phyloP scores from a whole-genome alignment of 208 protist species.

The Crithidia fasciculata region DNA sequence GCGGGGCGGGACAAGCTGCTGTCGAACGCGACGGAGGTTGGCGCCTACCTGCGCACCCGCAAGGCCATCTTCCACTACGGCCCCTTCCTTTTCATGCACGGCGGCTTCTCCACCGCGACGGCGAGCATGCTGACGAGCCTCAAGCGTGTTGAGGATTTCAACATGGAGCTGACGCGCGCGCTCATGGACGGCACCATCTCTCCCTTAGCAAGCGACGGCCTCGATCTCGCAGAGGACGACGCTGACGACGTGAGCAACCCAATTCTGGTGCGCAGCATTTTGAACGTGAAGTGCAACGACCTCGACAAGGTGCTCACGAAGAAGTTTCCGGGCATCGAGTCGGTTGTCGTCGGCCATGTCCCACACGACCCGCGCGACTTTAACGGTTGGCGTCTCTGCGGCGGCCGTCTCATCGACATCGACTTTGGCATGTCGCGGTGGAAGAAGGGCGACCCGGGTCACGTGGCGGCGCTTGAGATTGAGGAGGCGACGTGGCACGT shows the following conservation, averaged over 20 bases:
- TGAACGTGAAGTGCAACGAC: slow-evolving; percentile 83
- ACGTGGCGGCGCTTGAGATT: slow-evolving; percentile 87
- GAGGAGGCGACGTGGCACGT: slow-evolving; percentile 76
- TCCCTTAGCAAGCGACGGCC: slow-evolving; percentile 54
- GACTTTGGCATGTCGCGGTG: slow-evolving; percentile 91
- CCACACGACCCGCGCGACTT: slow-evolving; percentile 84
- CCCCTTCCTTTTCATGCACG: slow-evolving; percentile 92
- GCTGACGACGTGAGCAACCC: slow-evolving; percentile 76
- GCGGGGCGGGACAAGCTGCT: slow-evolving; percentile 62
- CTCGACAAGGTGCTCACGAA: slow-evolving; percentile 69
- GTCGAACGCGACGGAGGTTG: slow-evolving; percentile 73
- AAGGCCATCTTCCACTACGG: slow-evolving; percentile 80
- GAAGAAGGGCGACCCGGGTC: slow-evolving; percentile 88
- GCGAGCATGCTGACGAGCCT: slow-evolving; percentile 76
- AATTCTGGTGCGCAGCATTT: slow-evolving; percentile 84
- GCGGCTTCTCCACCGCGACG: slow-evolving; percentile 84
- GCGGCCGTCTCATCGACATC: slow-evolving; percentile 78
- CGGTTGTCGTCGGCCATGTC: slow-evolving; percentile 90
- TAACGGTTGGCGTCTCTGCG: slow-evolving; percentile 79
- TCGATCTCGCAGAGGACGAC: slow-evolving; percentile 75
- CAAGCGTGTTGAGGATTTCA: slow-evolving; percentile 81
- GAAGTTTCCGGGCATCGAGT: slow-evolving; percentile 78
- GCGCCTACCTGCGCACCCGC: slow-evolving; percentile 77
- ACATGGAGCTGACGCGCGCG: slow-evolving; percentile 61
- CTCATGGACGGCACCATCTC: slow-evolving; percentile 74